Conservation (phyloP, 306 rosid genomes). For the Luffa aegyptiaca region DNA sequence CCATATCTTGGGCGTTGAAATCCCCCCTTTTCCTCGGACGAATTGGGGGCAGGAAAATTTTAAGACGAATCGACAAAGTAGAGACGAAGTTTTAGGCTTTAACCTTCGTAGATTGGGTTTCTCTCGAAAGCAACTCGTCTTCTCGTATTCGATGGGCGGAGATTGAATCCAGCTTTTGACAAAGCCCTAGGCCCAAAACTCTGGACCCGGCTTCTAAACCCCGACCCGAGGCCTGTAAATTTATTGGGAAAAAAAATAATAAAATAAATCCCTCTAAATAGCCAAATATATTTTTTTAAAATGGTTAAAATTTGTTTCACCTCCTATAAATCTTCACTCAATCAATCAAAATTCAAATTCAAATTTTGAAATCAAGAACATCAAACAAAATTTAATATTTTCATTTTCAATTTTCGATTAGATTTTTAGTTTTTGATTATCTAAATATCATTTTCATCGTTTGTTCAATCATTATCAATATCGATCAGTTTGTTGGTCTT, state of each 20-base stretch:
- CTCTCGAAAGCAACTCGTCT: not conserved
- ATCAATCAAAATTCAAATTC: too few species aligned
- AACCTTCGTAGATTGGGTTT: not conserved
- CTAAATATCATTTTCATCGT: too few species aligned
- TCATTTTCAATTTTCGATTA: too few species aligned
- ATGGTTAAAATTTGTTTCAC: too few species aligned
- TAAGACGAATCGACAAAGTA: not conserved
- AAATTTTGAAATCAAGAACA: too few species aligned
- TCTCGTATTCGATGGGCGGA: not conserved
- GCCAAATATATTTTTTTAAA: too few species aligned
- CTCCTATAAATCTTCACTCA: too few species aligned
- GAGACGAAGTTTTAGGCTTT: not conserved
- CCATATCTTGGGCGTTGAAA: conserved; percentile 26
- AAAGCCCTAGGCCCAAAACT: not conserved
- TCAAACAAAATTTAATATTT: too few species aligned
- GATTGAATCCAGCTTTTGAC: not conserved
- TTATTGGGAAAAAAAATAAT: not conserved
- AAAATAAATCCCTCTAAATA: too few species aligned
- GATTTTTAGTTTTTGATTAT: too few species aligned
- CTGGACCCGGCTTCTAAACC: not conserved
- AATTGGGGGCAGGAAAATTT: not conserved
- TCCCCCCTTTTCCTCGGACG: not conserved
- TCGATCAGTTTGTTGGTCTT: too few species aligned
- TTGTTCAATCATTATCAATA: too few species aligned
- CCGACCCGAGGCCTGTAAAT: not conserved